Evolutionary conservation across 2,329 filamentous ascomycete genomes (phyloP), one percentile per base, ranked within the genome.

Genomic region (Drechslerella dactyloides): DNA sequence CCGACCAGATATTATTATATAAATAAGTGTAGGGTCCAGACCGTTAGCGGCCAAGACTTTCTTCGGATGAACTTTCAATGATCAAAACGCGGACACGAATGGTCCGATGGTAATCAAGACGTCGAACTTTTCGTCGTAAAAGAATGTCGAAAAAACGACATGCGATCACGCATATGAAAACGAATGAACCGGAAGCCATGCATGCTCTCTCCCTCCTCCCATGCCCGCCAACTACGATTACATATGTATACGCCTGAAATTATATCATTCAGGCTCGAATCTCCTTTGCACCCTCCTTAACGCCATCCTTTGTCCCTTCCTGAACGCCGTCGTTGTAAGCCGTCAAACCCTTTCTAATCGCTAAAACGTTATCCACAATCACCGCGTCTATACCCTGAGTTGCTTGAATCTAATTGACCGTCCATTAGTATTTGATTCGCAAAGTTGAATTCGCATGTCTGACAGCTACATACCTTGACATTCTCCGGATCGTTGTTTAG

Each of bases 371-470:
- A 79, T 99, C 94, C 13, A 97, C 94, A 78, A 99, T 99, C 60
- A 99, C 93, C 0, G 94, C 94, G 78, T 99, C 94, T 73, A 99
- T 97, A 53, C 94, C 93, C 80, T 97, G 91, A 61, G 91, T 90
- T 8, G 96, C 91, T 87, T 99, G 94, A 74, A 89, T 82, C 88
- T 93, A 78, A 75, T 76, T 56, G 74, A n/a, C 58, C 37, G 35
- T 73, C 40, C 40, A 37, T 44, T 46, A 46, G 24, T 15, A 17
- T 30, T 44, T 58, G 55, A 1, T 33, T 66, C 17, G 10, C 66
- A 63, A 75, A 70, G 56, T 15, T n/a, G 54, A 1, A 21, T 17
- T 21, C 23, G n/a, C 17, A n/a, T 15, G 48, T 5, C 40, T 50
- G 55, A 68, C 21, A 37, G 17, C 11, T 48, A 48, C 87, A 80